Percentiles rank a stretch among this genome's conserved stretches.
These are phyloP conservation scores for Lachancea meyersii DNA, from an alignment of 805 yeast species.

Conservation along the genomic window DNA sequence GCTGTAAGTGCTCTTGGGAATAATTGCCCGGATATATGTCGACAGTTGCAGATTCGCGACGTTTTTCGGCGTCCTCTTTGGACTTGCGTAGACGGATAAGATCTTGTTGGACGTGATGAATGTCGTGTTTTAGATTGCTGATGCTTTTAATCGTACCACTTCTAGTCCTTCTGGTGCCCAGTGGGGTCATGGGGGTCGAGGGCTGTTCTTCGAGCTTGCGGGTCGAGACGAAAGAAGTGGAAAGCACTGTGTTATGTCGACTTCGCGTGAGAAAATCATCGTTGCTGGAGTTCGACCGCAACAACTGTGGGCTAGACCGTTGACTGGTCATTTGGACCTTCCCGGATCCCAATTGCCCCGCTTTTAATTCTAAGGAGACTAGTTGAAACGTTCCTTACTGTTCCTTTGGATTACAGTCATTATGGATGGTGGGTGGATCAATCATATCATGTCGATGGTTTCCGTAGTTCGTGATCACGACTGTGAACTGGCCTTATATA, in stretches of 20 bases:
- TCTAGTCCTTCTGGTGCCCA: slow-evolving; percentile 20
- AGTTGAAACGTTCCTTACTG: neutral
- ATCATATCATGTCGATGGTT: neutral
- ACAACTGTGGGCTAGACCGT: slow-evolving; percentile 9
- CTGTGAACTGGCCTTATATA: slow-evolving; percentile 1
- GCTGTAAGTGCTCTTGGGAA: slow-evolving; percentile 33
- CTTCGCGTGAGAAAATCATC: slow-evolving; percentile 5
- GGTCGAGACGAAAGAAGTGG: slow-evolving; percentile 32
- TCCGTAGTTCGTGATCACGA: slow-evolving; percentile 3
- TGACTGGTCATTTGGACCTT: slow-evolving; percentile 7
- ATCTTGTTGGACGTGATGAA: slow-evolving; percentile 21
- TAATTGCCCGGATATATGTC: slow-evolving; percentile 32
- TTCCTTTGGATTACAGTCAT: neutral
- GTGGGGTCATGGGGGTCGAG: slow-evolving; percentile 28
- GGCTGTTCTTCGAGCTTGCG: slow-evolving; percentile 22
- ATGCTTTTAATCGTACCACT: slow-evolving; percentile 21
- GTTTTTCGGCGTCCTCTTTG: slow-evolving; percentile 23
- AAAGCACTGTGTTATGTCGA: slow-evolving; percentile 26
- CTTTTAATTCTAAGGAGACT: neutral
- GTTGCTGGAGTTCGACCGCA: slow-evolving; percentile 8
- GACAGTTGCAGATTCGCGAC: slow-evolving; percentile 24
- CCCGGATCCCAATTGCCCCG: neutral
- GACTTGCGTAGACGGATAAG: slow-evolving; percentile 17
- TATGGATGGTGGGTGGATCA: too few relatives aligned
- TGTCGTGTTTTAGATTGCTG: slow-evolving; percentile 18